Evolutionary conservation across 495 filamentous ascomycete species (phyloP).

Genomic region (Xylaria venustula): DNA sequence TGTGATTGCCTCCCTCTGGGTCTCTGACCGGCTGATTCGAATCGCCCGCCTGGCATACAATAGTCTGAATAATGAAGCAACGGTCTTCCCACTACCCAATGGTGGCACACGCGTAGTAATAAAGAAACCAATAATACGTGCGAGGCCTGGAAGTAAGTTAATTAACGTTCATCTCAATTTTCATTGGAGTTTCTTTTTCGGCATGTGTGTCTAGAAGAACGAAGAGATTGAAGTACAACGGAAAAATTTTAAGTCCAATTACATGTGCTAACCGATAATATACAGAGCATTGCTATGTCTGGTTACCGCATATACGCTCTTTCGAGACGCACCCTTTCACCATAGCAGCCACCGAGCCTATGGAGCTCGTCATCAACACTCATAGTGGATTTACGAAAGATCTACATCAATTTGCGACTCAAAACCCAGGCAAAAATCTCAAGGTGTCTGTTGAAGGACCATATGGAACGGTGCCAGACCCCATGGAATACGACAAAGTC

Average conservation of each 20-base stretch:
- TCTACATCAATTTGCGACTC: slow-evolving; percentile 48
- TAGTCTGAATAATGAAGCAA: slow-evolving; percentile 54
- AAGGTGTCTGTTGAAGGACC: slow-evolving; percentile 56
- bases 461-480: slow-evolving; percentile 58
- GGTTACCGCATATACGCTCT: slow-evolving; percentile 55
- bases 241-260: too few species aligned
- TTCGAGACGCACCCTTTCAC: slow-evolving; percentile 64
- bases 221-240: too few species aligned
- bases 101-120: slow-evolving; percentile 57
- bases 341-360: slow-evolving; percentile 47
- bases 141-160: slow-evolving; percentile 44
- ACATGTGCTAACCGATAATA: not conserved
- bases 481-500: slow-evolving; percentile 54
- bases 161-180: not conserved
- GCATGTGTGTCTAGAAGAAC: not conserved
- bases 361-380: slow-evolving; percentile 56
- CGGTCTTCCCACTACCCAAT: slow-evolving; percentile 52
- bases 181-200: not conserved
- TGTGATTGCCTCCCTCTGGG: slow-evolving; percentile 49
- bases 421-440: slow-evolving; percentile 46
- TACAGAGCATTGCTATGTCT: slow-evolving; percentile 56
- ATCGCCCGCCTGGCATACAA: slow-evolving; percentile 46
- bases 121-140: slow-evolving; percentile 42
- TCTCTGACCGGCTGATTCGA: slow-evolving; percentile 51
- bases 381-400: slow-evolving; percentile 59